These are phyloP conservation scores for Solanum appendiculatum DNA, from an alignment of 257 asterid genomes.

Conservation along the genomic window DNA sequence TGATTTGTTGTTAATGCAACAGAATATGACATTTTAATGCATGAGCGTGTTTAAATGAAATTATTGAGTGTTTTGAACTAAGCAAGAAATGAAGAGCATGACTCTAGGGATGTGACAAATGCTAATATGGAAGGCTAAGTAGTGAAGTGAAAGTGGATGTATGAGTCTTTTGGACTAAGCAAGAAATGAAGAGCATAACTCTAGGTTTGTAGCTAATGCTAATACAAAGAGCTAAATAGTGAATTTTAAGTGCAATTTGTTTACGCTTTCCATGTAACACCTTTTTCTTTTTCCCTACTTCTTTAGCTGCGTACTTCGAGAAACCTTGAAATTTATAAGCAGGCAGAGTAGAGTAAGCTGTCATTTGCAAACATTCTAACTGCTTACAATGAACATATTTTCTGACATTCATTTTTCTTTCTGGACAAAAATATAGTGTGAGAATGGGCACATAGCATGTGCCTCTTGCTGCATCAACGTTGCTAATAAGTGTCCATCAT, in stretches of 20 bases:
- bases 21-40: not conserved
- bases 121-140: not conserved
- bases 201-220: not conserved
- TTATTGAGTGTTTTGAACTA: not conserved
- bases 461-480: conserved; percentile 48
- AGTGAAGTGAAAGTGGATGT: not conserved
- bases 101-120: not conserved
- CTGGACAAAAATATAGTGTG: conserved; percentile 36
- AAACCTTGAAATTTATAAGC: not conserved
- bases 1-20: not conserved
- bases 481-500: conserved; percentile 46
- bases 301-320: not conserved
- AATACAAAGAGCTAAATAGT: not conserved
- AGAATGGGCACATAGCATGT: conserved; percentile 77
- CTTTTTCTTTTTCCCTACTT: not conserved
- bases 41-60: not conserved
- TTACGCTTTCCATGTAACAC: not conserved
- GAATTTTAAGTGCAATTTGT: not conserved
- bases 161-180: not conserved
- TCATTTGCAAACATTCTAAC: not conserved
- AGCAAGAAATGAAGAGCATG: not conserved
- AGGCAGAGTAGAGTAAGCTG: not conserved
- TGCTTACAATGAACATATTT: not conserved
- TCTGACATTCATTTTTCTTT: conserved; percentile 9
- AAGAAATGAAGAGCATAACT: not conserved